phyloP scores from a whole-genome alignment of 495 filamentous ascomycete species.

The Podospora fimiseda region DNA sequence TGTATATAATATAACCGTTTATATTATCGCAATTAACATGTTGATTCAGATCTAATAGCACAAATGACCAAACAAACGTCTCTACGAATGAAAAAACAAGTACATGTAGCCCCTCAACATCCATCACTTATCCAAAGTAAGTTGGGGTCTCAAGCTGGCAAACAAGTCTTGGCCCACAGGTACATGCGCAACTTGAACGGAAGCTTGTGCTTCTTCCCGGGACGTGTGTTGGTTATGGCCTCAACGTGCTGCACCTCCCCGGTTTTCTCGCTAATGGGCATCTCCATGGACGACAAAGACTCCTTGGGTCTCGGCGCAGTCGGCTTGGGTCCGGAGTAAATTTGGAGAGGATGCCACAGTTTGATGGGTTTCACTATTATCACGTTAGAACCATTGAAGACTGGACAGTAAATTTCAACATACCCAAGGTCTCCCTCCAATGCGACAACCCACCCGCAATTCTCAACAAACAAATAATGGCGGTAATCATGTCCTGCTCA shows the following conservation, averaged over 20 bases:
- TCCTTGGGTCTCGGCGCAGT: neutral
- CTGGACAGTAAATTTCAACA: neutral
- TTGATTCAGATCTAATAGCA: too few species aligned
- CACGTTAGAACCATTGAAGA: neutral
- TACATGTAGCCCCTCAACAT: too few species aligned
- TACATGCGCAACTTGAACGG: neutral
- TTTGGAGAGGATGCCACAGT: neutral
- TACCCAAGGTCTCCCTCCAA: conserved; percentile 4
- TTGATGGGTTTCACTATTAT: conserved; percentile 2
- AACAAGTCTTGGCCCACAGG: neutral
- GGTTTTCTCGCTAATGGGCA: neutral
- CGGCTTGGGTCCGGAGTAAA: neutral
- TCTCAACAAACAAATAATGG: neutral
- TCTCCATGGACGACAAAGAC: neutral
- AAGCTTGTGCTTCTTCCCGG: neutral
- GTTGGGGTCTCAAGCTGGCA: neutral
- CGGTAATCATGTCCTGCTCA: conserved; percentile 2
- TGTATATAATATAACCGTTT: too few species aligned
- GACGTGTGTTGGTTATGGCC: too few species aligned
- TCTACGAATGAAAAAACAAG: too few species aligned
- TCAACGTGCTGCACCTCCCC: neutral
- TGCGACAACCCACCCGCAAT: neutral
- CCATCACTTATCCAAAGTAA: too few species aligned
- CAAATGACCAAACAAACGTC: too few species aligned
- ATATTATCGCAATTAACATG: too few species aligned